These are phyloP conservation scores for Prunus davidiana DNA, from an alignment of 306 rosid species.

Conservation along the genomic window DNA sequence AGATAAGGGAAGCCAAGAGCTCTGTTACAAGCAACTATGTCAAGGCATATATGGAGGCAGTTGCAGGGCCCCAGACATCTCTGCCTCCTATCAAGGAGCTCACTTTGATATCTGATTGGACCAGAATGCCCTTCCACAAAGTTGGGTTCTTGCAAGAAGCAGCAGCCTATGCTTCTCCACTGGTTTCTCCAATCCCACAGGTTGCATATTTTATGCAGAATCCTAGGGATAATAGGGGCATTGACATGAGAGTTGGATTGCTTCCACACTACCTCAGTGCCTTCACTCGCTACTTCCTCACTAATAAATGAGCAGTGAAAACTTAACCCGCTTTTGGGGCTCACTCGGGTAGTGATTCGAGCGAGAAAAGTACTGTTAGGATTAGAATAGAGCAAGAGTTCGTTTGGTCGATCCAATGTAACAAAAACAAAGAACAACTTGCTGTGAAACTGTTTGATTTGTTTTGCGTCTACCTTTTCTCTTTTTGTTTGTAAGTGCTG, in stretches of 20 bases:
- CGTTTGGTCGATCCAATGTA: neutral
- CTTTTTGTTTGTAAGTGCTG: neutral
- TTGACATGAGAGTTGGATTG: conserved; percentile 61
- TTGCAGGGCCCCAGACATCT: conserved; percentile 34
- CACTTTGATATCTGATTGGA: conserved; percentile 77
- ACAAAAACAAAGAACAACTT: neutral
- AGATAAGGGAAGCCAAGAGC: conserved; percentile 57
- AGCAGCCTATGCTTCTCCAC: conserved; percentile 57
- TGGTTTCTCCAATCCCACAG: conserved; percentile 55
- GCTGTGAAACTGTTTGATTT: neutral
- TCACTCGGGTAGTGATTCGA: neutral
- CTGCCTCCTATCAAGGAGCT: conserved; percentile 71
- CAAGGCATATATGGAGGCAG: conserved; percentile 45
- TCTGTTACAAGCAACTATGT: conserved; percentile 48
- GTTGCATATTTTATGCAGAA: conserved; percentile 60
- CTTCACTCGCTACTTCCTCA: conserved; percentile 41
- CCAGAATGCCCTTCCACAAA: conserved; percentile 71
- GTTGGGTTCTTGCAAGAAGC: conserved; percentile 43
- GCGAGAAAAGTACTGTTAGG: neutral
- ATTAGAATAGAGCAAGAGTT: neutral
- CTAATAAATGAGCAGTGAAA: neutral
- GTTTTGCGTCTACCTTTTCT: neutral
- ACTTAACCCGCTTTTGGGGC: neutral
- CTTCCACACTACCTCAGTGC: conserved; percentile 26
- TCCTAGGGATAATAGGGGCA: conserved; percentile 35